These are phyloP conservation scores for Pterocarpus macrocarpus DNA, from an alignment of 306 rosid species.

Conservation along the genomic window DNA sequence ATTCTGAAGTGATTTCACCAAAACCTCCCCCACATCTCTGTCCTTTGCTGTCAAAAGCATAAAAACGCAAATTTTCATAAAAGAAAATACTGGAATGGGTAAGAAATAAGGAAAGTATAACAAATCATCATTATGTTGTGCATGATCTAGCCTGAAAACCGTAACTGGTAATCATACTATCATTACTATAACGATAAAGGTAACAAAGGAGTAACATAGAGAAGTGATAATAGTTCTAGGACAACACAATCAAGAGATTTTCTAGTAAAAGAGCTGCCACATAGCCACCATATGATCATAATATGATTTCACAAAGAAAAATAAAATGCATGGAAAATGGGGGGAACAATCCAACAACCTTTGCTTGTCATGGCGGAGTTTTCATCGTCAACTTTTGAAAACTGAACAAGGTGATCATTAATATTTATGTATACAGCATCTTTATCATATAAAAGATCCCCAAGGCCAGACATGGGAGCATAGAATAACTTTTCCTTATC, in stretches of 20 bases:
- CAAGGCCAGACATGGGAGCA: constrained; percentile 98
- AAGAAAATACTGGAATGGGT: constrained; percentile 19
- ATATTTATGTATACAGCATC: constrained; percentile 94
- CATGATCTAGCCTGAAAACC: constrained; percentile 22
- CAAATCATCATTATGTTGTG: neutral
- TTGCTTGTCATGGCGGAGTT: constrained; percentile 53
- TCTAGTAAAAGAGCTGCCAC: constrained; percentile 7
- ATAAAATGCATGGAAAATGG: constrained; percentile 23
- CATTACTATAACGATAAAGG: constrained; percentile 5
- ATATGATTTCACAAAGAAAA: constrained; percentile 21
- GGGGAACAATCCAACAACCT: constrained; percentile 59
- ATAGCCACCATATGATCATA: constrained; percentile 15
- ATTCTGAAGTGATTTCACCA: constrained; percentile 88
- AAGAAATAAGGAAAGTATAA: constrained; percentile 23
- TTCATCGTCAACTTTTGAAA: constrained; percentile 71
- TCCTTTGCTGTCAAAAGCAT: constrained; percentile 65
- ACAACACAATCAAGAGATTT: constrained; percentile 19
- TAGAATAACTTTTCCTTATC: constrained; percentile 90
- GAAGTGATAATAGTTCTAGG: constrained; percentile 27
- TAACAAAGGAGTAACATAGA: neutral
- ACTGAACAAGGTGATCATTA: constrained; percentile 88
- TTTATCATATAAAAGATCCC: constrained; percentile 94
- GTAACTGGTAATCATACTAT: constrained; percentile 19
- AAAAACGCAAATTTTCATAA: constrained; percentile 25
- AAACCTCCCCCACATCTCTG: constrained; percentile 78